Conservation (phyloP, 2,329 filamentous ascomycete genomes). For the Aspergillaceae sp. region DNA sequence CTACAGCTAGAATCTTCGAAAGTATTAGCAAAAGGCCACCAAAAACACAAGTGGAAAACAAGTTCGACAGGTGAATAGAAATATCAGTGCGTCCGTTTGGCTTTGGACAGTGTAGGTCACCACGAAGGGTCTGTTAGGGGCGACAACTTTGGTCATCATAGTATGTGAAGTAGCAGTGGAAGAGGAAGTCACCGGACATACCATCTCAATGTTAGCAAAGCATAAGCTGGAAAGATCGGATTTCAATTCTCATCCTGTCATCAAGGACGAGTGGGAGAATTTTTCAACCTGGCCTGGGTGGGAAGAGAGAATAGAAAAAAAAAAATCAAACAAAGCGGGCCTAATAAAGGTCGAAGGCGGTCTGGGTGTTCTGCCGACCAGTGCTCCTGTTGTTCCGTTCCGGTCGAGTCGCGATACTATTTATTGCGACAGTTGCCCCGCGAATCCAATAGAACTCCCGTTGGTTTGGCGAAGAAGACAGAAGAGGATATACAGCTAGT, state of each 20-base stretch:
- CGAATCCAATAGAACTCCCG: background rate
- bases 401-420: background rate
- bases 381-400: background rate
- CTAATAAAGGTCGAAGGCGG: slow-evolving; percentile 11
- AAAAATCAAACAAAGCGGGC: slow-evolving; percentile 10
- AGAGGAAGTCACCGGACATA: slow-evolving; percentile 15
- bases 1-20: slow-evolving; percentile 1
- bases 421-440: background rate
- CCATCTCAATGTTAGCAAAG: slow-evolving; percentile 12
- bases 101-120: slow-evolving; percentile 53
- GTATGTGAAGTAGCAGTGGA: slow-evolving; percentile 10
- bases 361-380: slow-evolving; percentile 19
- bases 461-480: background rate
- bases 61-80: background rate
- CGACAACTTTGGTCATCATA: slow-evolving; percentile 55
- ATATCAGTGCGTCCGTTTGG: slow-evolving; percentile 53
- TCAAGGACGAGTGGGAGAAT: background rate
- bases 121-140: slow-evolving; percentile 54
- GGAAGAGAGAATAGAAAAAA: slow-evolving; percentile 8
- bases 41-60: slow-evolving; percentile 6
- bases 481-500: too few relatives aligned
- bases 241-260: background rate
- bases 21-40: background rate
- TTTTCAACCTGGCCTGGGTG: slow-evolving; percentile 2
- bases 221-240: slow-evolving; percentile 1